A percentile compares a stretch with the other conserved stretches of the same genome.
These are phyloP conservation scores for Polytrichum formosum DNA, from an alignment of 225 moss, liverwort and hornwort genomes.

Conservation along the genomic window DNA sequence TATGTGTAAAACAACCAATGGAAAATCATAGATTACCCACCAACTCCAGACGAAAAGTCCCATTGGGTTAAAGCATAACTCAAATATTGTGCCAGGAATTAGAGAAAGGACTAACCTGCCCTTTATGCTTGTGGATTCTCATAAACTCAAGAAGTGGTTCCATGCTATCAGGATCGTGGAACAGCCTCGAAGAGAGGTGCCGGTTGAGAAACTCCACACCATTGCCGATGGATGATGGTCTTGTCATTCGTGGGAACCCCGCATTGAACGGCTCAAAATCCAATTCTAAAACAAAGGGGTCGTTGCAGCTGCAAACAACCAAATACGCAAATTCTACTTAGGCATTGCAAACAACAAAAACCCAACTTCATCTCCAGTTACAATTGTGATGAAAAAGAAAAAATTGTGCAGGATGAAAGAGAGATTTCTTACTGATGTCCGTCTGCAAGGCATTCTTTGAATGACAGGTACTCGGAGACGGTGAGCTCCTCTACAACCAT, in stretches of 20 bases:
- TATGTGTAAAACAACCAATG: too few relatives aligned
- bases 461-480: slow-evolving; percentile 64
- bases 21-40: too few relatives aligned
- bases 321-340: too few relatives aligned
- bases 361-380: too few relatives aligned
- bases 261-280: slow-evolving; percentile 90
- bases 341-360: too few relatives aligned
- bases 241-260: slow-evolving; percentile 76
- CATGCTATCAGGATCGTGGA: slow-evolving; percentile 67
- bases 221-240: slow-evolving; percentile 80
- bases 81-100: too few relatives aligned
- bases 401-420: too few relatives aligned
- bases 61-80: too few relatives aligned
- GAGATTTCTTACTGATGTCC: neutral
- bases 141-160: slow-evolving; percentile 78
- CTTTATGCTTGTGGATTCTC: slow-evolving; percentile 63
- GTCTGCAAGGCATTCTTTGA: slow-evolving; percentile 71
- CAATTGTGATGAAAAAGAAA: too few relatives aligned
- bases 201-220: slow-evolving; percentile 93
- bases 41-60: too few relatives aligned
- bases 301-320: slow-evolving; percentile 22
- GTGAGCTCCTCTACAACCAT: slow-evolving; percentile 56
- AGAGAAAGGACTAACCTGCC: slow-evolving; percentile 36
- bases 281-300: slow-evolving; percentile 73
- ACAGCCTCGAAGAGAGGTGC: slow-evolving; percentile 78